Base-by-base conservation (phyloP, 1,284 basidiomycete genomes). In the Meripilus lineatus region DNA sequence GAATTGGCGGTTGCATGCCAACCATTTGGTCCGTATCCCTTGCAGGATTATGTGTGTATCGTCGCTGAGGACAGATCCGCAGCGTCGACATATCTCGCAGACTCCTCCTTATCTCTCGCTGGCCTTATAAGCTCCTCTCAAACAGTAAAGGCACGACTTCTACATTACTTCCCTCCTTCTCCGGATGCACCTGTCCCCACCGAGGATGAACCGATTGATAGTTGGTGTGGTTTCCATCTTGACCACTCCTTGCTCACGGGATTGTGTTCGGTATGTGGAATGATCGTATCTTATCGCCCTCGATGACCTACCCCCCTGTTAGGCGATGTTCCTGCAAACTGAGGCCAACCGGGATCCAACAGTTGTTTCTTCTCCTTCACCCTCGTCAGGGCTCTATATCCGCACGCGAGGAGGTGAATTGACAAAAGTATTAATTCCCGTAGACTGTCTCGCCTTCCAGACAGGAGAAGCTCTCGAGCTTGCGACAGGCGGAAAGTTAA, bases 391-490 rank as follows among this genome's bases (percentile, higher is more conserved):
- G 0, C 73, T 97, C 11, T 95, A 92, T 67, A 95, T 97, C 54
- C 84, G 82, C 44, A 90, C 88, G 14, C 79, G 92, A 34, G 85
- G 82, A 5, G 81, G 83, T 1, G 68, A 77, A 22, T 65, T 88
- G 17, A 81, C 80, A 14, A 93, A 90, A 60, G 89, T 93, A 11
- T 71, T 79, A 1, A 95, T 97, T 49, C 93, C 93, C 2, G 56
- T 69, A 14, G 79, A 89, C 57, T 87, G 81, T 58, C 66, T 90
- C 46, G 93, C 93, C 2, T 94, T 96, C 65, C 93, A 97, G 63
- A 95, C 91, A 0, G 93, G 93, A 6, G 91, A 96, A 66, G 89
- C 93, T 13, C 77, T 97, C 22, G 82, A 93, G 62, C 70, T 96
- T 23, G 83, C 93, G 11, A 94, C 92, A 1, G 79, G 72, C 15